Evolutionary conservation across 1,284 basidiomycete genomes (phyloP).

Genomic region (Leccinum subrobustum): DNA sequence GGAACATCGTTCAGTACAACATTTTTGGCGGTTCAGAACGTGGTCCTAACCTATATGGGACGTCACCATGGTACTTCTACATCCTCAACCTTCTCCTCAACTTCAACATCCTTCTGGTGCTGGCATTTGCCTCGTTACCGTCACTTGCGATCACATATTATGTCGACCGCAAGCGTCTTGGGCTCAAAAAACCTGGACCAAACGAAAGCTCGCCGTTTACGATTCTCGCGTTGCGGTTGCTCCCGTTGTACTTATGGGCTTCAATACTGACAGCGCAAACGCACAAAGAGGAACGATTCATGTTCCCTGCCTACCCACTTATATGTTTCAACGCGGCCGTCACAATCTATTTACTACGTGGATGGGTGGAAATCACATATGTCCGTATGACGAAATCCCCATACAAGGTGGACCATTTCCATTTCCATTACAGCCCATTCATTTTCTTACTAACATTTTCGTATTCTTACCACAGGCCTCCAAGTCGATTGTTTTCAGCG

Average conservation of each 20-base stretch:
- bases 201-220: constrained; percentile 77
- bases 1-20: constrained; percentile 96
- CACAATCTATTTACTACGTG: constrained; percentile 76
- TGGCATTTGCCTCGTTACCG: constrained; percentile 82
- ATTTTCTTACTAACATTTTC: constrained; percentile 6
- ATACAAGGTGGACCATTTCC: constrained; percentile 61
- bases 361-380: constrained; percentile 82
- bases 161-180: constrained; percentile 80
- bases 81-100: constrained; percentile 86
- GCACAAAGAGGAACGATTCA: constrained; percentile 98
- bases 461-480: constrained; percentile 59
- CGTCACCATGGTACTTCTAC: constrained; percentile 85
- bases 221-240: constrained; percentile 71
- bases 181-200: constrained; percentile 50
- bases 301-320: constrained; percentile 93
- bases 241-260: constrained; percentile 90
- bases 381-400: constrained; percentile 77
- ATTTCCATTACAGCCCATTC: constrained; percentile 5
- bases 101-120: constrained; percentile 84
- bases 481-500: constrained; percentile 71
- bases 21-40: constrained; percentile 76
- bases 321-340: constrained; percentile 95
- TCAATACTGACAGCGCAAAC: constrained; percentile 77
- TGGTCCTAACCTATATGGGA: constrained; percentile 93
- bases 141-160: constrained; percentile 74